A percentile compares a stretch with the other conserved stretches of the same genome.
Conservation (phyloP, 176 grass and related monocot genomes). For the maize (Zea mays) region DNA sequence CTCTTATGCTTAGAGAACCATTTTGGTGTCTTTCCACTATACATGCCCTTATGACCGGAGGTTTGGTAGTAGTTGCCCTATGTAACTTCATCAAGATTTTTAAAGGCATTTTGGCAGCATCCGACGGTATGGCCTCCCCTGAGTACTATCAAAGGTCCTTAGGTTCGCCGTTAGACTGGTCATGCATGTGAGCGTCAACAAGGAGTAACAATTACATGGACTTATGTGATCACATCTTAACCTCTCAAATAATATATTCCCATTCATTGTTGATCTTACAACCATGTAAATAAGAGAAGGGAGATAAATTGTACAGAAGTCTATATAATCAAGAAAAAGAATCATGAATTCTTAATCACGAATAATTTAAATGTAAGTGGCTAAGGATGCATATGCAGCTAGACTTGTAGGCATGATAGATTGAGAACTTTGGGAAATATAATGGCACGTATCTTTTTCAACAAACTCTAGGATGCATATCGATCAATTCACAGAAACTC, state of each 20-base stretch:
- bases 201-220: background rate
- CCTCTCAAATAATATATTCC: background rate
- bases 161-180: too few relatives aligned
- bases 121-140: too few relatives aligned
- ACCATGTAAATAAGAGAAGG: background rate
- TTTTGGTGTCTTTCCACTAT: too few relatives aligned
- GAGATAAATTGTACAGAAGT: background rate
- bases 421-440: background rate
- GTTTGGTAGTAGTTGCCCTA: too few relatives aligned
- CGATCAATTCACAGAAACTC: slow-evolving; percentile 3
- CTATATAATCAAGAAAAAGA: background rate
- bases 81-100: too few relatives aligned
- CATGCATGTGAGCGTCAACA: background rate
- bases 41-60: too few relatives aligned
- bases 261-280: slow-evolving; percentile 1
- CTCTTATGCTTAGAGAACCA: too few relatives aligned
- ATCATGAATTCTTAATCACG: background rate
- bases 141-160: too few relatives aligned
- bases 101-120: too few relatives aligned
- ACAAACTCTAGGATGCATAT: background rate
- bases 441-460: background rate
- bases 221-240: background rate
- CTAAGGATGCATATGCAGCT: background rate
- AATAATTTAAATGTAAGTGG: background rate
- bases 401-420: background rate